A percentile compares a stretch with the other conserved stretches of the same genome.
These are phyloP conservation scores for Sporothrix inflata DNA, from an alignment of 2,329 filamentous ascomycete genomes.

Conservation along the genomic window DNA sequence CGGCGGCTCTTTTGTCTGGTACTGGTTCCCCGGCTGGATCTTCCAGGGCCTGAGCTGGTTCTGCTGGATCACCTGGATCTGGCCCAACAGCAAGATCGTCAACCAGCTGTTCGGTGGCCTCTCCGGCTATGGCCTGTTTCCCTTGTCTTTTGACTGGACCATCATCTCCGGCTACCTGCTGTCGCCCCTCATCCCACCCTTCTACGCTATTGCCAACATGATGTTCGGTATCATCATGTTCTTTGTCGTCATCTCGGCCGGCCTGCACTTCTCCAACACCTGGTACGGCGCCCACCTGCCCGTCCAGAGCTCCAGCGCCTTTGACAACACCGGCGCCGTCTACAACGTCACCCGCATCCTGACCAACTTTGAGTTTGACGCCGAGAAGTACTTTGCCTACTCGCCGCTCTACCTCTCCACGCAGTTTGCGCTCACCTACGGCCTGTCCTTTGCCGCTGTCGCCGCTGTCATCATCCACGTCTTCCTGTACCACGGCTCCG, in stretches of 20 bases:
- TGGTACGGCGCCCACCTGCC: slow-evolving; percentile 65
- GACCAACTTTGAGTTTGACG: slow-evolving; percentile 61
- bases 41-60: slow-evolving; percentile 53
- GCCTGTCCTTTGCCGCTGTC: slow-evolving; percentile 61
- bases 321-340: slow-evolving; percentile 63
- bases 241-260: slow-evolving; percentile 60
- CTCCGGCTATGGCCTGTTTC: slow-evolving; percentile 44
- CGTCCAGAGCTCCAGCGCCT: slow-evolving; percentile 62
- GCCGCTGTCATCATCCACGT: slow-evolving; percentile 63
- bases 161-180: slow-evolving; percentile 53
- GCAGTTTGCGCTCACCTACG: slow-evolving; percentile 64
- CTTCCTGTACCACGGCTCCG: slow-evolving; percentile 57
- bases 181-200: slow-evolving; percentile 56
- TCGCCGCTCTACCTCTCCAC: slow-evolving; percentile 68
- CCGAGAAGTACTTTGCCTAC: slow-evolving; percentile 63
- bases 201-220: slow-evolving; percentile 61
- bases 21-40: slow-evolving; percentile 60
- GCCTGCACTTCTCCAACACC: slow-evolving; percentile 59
- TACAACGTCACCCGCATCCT: slow-evolving; percentile 67
- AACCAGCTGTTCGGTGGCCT: slow-evolving; percentile 53
- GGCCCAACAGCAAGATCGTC: slow-evolving; percentile 49
- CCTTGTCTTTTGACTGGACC: slow-evolving; percentile 46
- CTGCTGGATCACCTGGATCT: slow-evolving; percentile 53
- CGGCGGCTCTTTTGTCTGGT: slow-evolving; percentile 56
- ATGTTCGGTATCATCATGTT: slow-evolving; percentile 58